Evolutionary conservation across 2,329 filamentous ascomycete species (phyloP).

Genomic region (Lasiodiplodia citricola): DNA sequence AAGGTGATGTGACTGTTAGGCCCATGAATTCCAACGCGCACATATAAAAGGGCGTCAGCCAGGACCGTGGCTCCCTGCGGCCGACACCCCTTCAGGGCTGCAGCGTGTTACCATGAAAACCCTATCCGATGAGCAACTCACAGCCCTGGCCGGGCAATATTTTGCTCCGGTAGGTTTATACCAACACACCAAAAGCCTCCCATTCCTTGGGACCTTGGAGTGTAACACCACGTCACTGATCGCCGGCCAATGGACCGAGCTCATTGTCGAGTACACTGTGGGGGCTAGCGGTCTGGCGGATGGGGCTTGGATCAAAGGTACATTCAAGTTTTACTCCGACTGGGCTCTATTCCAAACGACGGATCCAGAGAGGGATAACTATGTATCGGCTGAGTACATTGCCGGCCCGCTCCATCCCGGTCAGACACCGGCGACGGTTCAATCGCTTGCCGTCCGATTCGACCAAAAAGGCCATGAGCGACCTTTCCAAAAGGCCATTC

Average conservation of each 20-base stretch:
- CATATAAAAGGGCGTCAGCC: too few relatives aligned
- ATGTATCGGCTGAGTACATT: constrained; percentile 43
- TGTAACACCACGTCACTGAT: neutral
- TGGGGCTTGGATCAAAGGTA: constrained; percentile 47
- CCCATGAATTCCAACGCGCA: fast-evolving
- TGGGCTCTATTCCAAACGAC: constrained; percentile 46
- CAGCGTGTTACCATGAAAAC: neutral
- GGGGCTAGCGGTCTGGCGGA: constrained; percentile 42
- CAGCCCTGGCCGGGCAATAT: neutral
- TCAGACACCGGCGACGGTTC: constrained; percentile 43
- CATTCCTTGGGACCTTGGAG: constrained; percentile 1
- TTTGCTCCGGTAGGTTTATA: neutral
- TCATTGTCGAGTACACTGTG: constrained; percentile 33
- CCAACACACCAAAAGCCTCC: neutral
- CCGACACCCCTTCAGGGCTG: fast-evolving
- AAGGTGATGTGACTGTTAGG: too few relatives aligned
- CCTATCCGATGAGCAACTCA: neutral
- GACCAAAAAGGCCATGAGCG: constrained; percentile 48
- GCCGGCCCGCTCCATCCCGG: constrained; percentile 34
- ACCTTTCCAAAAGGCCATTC: constrained; percentile 44
- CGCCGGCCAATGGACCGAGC: constrained; percentile 11
- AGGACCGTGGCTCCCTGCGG: too few relatives aligned
- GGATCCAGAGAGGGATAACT: constrained; percentile 29
- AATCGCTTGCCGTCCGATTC: constrained; percentile 41
- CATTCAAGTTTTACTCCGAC: constrained; percentile 48